Percentiles rank a stretch among this genome's conserved stretches.
These are phyloP conservation scores for Alternaria burnsii DNA, from an alignment of 2,329 filamentous ascomycete genomes.

Conservation along the genomic window DNA sequence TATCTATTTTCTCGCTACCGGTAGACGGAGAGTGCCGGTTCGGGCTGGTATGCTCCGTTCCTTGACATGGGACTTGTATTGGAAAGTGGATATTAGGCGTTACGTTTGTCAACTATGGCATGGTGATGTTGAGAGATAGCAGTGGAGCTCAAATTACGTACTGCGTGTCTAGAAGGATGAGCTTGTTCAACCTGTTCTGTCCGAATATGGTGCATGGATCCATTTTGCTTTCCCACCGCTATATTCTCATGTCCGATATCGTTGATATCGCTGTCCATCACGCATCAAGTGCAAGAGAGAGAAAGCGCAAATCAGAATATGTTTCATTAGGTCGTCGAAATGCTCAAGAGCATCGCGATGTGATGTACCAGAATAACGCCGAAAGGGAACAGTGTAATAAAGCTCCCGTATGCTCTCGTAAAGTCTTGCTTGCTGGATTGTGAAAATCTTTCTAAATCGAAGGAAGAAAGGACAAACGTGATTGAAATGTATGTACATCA, in stretches of 20 bases:
- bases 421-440: slow-evolving; percentile 1
- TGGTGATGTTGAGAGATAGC: neutral
- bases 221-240: neutral
- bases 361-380: neutral
- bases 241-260: neutral
- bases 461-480: neutral
- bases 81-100: neutral
- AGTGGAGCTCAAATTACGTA: slow-evolving; percentile 1
- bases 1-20: neutral
- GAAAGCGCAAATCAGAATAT: neutral
- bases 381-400: slow-evolving; percentile 15
- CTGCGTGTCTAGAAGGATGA: neutral
- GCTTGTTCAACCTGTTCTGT: neutral
- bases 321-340: slow-evolving; percentile 13
- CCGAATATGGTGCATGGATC: neutral
- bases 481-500: slow-evolving; percentile 17
- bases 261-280: neutral
- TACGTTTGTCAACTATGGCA: neutral
- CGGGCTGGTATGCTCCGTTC: neutral
- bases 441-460: slow-evolving; percentile 5
- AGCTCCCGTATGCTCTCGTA: slow-evolving; percentile 21
- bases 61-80: neutral
- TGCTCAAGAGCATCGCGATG: neutral
- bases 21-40: neutral
- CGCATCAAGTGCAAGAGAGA: neutral